Evolutionary conservation across 1,284 basidiomycete genomes (phyloP).

Genomic region (Phylloporus sp.): DNA sequence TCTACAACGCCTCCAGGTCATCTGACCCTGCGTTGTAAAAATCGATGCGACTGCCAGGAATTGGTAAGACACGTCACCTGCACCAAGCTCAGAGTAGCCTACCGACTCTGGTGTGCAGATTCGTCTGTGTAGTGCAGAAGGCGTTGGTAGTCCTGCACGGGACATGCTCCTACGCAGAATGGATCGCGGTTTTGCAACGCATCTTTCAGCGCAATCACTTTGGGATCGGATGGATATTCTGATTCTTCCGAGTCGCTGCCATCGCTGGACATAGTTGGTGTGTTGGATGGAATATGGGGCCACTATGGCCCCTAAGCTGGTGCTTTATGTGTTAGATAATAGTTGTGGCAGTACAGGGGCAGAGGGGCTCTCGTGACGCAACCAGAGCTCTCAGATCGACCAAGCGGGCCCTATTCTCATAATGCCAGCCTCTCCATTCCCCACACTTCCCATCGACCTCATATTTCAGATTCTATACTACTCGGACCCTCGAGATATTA

Average conservation of each 20-base stretch:
- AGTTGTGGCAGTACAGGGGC: no score
- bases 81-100: not conserved
- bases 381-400: no score
- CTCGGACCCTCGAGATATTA: constrained; percentile 1
- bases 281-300: no score
- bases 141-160: constrained; percentile 16
- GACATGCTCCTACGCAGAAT: constrained; percentile 13
- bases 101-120: constrained; percentile 2
- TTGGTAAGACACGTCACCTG: not conserved
- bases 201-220: constrained; percentile 1
- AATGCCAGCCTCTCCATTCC: no score
- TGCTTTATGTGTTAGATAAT: no score
- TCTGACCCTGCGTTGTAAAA: not conserved
- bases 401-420: no score
- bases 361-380: no score
- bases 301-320: no score
- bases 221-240: constrained; percentile 1
- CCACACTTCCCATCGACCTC: not conserved
- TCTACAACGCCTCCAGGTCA: constrained; percentile 15
- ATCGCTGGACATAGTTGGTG: not conserved
- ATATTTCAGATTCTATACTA: not conserved
- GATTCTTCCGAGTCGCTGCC: no score
- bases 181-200: constrained; percentile 9
- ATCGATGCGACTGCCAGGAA: constrained; percentile 14
- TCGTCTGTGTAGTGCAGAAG: constrained; percentile 9